Conservation (phyloP, 306 rosid genomes). For the Prunus salicina region DNA sequence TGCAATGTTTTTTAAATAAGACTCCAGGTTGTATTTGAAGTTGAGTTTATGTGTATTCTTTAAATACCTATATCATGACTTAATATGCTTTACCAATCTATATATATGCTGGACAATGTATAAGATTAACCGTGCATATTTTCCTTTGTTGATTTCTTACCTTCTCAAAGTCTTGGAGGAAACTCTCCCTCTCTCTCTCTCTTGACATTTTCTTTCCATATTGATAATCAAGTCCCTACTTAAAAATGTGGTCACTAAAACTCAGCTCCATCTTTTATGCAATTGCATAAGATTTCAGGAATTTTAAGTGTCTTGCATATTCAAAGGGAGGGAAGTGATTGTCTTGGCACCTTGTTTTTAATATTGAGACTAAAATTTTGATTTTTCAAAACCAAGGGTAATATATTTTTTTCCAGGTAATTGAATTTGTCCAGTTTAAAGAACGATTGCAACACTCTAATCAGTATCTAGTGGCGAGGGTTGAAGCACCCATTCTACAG, state of each 20-base stretch:
- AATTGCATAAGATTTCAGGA: too few species aligned
- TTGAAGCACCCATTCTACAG: conserved; percentile 75
- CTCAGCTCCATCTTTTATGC: too few species aligned
- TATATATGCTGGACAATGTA: background rate
- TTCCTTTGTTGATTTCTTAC: background rate
- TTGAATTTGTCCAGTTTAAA: conserved; percentile 96
- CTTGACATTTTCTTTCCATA: too few species aligned
- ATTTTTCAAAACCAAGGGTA: background rate
- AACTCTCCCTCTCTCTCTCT: background rate
- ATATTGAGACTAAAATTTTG: background rate
- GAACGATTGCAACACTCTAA: conserved; percentile 76
- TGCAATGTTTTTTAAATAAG: background rate
- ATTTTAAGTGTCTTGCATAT: too few species aligned
- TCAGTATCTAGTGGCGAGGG: conserved; percentile 75
- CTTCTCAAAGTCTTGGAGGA: background rate
- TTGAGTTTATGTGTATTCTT: background rate
- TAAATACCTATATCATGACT: background rate
- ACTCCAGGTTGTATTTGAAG: background rate
- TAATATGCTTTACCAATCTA: background rate
- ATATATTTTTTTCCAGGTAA: conserved; percentile 54
- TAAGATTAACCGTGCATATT: background rate
- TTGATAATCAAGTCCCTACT: too few species aligned
- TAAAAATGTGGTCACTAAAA: too few species aligned
- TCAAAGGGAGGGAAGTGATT: too few species aligned
- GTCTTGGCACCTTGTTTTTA: background rate